A percentile compares a stretch with the other conserved stretches of the same genome.
These are phyloP conservation scores for Pleurotus giganteus DNA, from an alignment of 768 basidiomycete species.

Conservation along the genomic window DNA sequence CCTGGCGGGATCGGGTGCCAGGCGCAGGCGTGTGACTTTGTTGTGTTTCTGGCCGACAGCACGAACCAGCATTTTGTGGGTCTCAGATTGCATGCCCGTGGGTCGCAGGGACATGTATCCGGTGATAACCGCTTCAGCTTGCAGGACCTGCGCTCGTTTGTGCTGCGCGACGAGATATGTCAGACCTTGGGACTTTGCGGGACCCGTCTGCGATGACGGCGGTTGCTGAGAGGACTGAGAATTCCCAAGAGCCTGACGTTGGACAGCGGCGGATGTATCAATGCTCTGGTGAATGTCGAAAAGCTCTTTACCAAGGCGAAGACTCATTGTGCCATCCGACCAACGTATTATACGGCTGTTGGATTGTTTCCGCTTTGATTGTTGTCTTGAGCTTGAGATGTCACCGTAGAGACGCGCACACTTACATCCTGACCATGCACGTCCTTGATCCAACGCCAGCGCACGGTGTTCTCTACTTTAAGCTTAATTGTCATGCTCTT, in stretches of 20 bases:
- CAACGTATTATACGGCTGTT: slow-evolving; percentile 91
- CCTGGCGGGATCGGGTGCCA: slow-evolving; percentile 74
- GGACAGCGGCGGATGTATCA: slow-evolving; percentile 69
- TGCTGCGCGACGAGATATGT: slow-evolving; percentile 91
- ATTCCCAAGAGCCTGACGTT: slow-evolving; percentile 57
- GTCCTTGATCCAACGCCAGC: slow-evolving; percentile 93
- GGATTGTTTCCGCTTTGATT: slow-evolving; percentile 74
- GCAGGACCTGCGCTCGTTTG: slow-evolving; percentile 82
- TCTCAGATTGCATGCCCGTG: slow-evolving; percentile 87
- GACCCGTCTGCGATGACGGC: slow-evolving; percentile 25
- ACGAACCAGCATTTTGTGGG: slow-evolving; percentile 84
- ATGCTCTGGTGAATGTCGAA: slow-evolving; percentile 86
- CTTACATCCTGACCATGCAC: slow-evolving; percentile 74
- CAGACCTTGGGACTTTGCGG: slow-evolving; percentile 63
- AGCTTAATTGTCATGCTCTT: slow-evolving; percentile 84
- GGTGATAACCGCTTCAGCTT: slow-evolving; percentile 79
- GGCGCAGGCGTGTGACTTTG: slow-evolving; percentile 74
- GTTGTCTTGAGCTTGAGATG: slow-evolving; percentile 5
- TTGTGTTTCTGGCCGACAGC: slow-evolving; percentile 84
- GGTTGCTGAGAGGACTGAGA: slow-evolving; percentile 22
- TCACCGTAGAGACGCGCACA: slow-evolving; percentile 14
- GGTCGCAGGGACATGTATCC: slow-evolving; percentile 84
- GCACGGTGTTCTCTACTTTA: slow-evolving; percentile 89
- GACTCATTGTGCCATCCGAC: slow-evolving; percentile 92
- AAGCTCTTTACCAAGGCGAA: slow-evolving; percentile 90